Evolutionary conservation across 164 flowering plant species (phyloP).

Genomic region (Sedum album): DNA sequence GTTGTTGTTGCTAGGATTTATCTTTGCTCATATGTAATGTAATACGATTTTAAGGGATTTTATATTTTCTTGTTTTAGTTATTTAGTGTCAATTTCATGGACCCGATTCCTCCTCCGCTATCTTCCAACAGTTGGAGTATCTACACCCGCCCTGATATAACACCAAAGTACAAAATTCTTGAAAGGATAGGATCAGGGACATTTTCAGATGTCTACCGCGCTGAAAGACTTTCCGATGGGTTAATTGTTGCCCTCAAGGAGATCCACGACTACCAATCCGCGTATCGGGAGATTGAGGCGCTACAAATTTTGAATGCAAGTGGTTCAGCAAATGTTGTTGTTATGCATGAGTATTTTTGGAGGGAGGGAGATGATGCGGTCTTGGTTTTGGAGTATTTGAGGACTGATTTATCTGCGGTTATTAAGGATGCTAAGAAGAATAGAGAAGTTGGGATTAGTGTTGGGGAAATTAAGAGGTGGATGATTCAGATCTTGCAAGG

Average conservation of each 20-base stretch:
- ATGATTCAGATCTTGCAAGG: constrained; percentile 74
- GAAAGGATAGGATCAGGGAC: constrained; percentile 79
- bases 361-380: constrained; percentile 81
- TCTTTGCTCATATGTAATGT: too few relatives aligned
- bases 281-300: constrained; percentile 85
- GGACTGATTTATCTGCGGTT: constrained; percentile 55
- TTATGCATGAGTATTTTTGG: constrained; percentile 79
- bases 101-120: not conserved
- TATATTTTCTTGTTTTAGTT: not conserved
- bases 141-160: constrained; percentile 68
- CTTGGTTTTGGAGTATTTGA: constrained; percentile 70
- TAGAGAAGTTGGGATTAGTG: constrained; percentile 34
- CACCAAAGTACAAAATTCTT: constrained; percentile 55
- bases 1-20: too few relatives aligned
- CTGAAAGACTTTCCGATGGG: constrained; percentile 51
- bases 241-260: constrained; percentile 78
- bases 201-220: constrained; percentile 33
- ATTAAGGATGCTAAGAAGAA: constrained; percentile 48
- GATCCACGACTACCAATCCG: constrained; percentile 80
- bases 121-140: constrained; percentile 72
- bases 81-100: not conserved
- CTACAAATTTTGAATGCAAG: constrained; percentile 44
- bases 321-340: constrained; percentile 56
- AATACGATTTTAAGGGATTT: too few relatives aligned
- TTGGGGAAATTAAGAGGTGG: constrained; percentile 77